A percentile compares a stretch with the other conserved stretches of the same genome.
Evolutionary conservation across 495 filamentous ascomycete genomes (phyloP).

Genomic region (Letharia columbiana): DNA sequence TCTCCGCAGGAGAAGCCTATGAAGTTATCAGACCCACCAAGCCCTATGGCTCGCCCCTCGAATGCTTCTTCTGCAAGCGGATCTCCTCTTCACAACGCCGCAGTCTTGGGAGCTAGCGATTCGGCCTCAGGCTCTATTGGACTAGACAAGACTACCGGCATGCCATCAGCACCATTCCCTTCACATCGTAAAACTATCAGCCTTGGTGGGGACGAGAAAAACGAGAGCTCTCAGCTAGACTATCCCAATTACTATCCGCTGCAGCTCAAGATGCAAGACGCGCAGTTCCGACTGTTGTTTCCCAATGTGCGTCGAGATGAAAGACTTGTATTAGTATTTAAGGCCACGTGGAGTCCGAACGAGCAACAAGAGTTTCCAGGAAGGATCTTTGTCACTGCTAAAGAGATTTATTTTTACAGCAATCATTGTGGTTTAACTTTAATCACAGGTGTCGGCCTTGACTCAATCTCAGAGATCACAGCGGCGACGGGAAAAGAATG

Average conservation of each 20-base stretch:
- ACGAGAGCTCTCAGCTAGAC: constrained; percentile 41
- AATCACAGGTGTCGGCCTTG: constrained; percentile 62
- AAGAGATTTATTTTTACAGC: constrained; percentile 90
- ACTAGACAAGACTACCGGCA: constrained; percentile 15
- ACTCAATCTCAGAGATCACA: constrained; percentile 78
- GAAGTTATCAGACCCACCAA: constrained; percentile 14
- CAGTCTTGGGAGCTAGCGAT: constrained; percentile 6
- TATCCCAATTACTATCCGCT: constrained; percentile 79
- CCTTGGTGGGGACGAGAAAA: constrained; percentile 53
- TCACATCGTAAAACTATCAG: constrained; percentile 76
- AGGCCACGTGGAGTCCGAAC: constrained; percentile 66
- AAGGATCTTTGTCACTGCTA: constrained; percentile 76
- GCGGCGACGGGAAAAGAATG: constrained; percentile 82
- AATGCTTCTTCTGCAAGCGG: constrained; percentile 25
- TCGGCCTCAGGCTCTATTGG: constrained; percentile 17
- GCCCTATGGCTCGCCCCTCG: constrained; percentile 8
- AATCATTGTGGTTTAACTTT: constrained; percentile 87
- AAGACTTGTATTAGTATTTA: constrained; percentile 70
- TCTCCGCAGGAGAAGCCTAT: constrained; percentile 12
- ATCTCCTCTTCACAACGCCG: background rate
- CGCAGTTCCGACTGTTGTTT: constrained; percentile 87
- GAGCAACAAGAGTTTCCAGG: constrained; percentile 78
- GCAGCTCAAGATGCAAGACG: constrained; percentile 77
- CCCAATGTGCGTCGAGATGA: constrained; percentile 66
- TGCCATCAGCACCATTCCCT: constrained; percentile 18